phyloP scores from a whole-genome alignment of 306 rosid genomes.

The Trifolium fragiferum region DNA sequence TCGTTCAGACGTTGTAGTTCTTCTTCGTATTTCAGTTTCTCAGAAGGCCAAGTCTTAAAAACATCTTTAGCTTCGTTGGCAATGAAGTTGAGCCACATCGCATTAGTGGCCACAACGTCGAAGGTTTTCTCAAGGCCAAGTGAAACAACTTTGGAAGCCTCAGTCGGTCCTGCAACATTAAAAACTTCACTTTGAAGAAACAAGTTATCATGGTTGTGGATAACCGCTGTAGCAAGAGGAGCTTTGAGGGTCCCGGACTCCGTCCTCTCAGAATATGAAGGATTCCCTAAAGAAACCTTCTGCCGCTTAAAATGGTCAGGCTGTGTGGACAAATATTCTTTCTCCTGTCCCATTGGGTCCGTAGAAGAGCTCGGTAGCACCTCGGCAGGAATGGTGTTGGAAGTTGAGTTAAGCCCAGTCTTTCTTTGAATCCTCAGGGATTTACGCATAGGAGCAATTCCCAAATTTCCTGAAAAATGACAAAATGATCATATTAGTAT shows the following conservation, averaged over 20 bases:
- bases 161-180: not conserved
- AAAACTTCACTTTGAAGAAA: too few species aligned
- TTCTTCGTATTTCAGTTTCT: not conserved
- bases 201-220: too few species aligned
- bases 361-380: not conserved
- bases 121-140: not conserved
- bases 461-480: not conserved
- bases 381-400: not conserved
- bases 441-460: not conserved
- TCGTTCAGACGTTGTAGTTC: not conserved
- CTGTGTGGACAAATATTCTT: not conserved
- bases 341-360: not conserved
- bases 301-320: not conserved
- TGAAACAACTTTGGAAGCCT: conserved; percentile 3
- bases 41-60: not conserved
- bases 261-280: not conserved
- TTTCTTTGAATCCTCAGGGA: not conserved
- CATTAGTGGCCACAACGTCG: not conserved
- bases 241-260: too few species aligned
- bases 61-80: not conserved
- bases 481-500: not conserved
- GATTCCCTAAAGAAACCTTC: not conserved
- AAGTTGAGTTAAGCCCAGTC: not conserved
- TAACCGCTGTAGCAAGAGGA: too few species aligned
- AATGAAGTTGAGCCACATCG: not conserved